Base-by-base conservation (phyloP, 2,329 filamentous ascomycete species). In the Nothophaeocryptopus gaeumannii region DNA sequence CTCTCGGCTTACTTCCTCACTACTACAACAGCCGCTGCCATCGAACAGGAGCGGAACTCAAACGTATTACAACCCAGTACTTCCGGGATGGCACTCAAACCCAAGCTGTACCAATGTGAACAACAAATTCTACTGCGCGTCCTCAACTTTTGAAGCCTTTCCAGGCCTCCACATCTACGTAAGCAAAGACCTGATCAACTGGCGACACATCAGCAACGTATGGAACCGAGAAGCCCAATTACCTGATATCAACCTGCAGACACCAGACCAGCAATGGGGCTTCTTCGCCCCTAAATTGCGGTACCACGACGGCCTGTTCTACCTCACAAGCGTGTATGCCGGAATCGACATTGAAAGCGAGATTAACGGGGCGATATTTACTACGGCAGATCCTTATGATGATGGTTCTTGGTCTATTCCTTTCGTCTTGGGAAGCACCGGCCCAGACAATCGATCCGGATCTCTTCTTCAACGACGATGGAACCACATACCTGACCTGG, bases 11-110 rank as follows among this genome's bases (percentile, higher is more conserved):
- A n/a, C n/a, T n/a, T n/a, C n/a, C n/a, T n/a, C n/a, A n/a, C n/a
- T n/a, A n/a, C n/a, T n/a, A n/a, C n/a, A n/a, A n/a, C n/a, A n/a
- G n/a, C n/a, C n/a, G n/a, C n/a, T n/a, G n/a, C n/a, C n/a, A n/a
- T n/a, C n/a, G n/a, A n/a, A 13, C 36, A 8, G n/a, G 39, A 45
- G 50, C 45, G 42, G 39, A 50, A 55, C 31, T 45, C 49, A 1
- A 62, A 62, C 59, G 11, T 63, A 63, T 35, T 66, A 65, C 49
- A 77, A 77, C 55, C 74, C 74, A 1, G 71, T 77, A 20, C 55
- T 78, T 2, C 70, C 74, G 3, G 74, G 74, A 10, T 77, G 72
- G 45, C 67, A 74, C 43, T 70, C 74, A 0, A 74, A 76, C 52
- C 74, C 74, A 1, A 72, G 68, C 38, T 74, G 73, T 49, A 67